A percentile compares a stretch with the other conserved stretches of the same genome.
phyloP scores from a whole-genome alignment of 257 asterid species.

The Solanum phureja region DNA sequence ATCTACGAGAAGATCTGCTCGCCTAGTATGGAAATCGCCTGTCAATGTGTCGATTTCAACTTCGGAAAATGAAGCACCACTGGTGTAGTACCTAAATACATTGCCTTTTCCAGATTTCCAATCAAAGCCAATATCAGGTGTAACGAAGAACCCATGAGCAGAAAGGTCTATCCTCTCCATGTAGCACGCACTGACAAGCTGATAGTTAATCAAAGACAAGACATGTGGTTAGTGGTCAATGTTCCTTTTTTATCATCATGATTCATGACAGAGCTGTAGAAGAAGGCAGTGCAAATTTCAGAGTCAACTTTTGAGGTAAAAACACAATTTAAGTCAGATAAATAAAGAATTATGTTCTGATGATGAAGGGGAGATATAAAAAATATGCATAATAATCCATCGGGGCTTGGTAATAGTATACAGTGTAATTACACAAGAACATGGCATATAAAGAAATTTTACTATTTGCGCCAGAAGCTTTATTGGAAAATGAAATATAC shows the following conservation, averaged over 20 bases:
- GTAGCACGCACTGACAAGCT: conserved; percentile 79
- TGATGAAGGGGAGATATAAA: neutral
- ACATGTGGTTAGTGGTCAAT: neutral
- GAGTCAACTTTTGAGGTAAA: neutral
- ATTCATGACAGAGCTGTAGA: neutral
- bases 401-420: neutral
- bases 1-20: conserved; percentile 67
- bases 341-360: neutral
- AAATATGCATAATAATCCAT: neutral
- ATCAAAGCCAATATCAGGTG: conserved; percentile 76
- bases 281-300: neutral
- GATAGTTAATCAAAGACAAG: conserved; percentile 7
- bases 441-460: neutral
- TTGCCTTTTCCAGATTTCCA: conserved; percentile 73
- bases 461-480: neutral
- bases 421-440: neutral
- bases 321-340: neutral
- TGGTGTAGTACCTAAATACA: conserved; percentile 74
- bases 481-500: neutral
- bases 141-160: conserved; percentile 80
- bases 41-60: conserved; percentile 87
- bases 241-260: neutral
- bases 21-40: conserved; percentile 90
- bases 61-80: conserved; percentile 90
- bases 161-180: conserved; percentile 91